phyloP scores from a whole-genome alignment of 2,329 filamentous ascomycete species.

The Periglandula ipomoeae region DNA sequence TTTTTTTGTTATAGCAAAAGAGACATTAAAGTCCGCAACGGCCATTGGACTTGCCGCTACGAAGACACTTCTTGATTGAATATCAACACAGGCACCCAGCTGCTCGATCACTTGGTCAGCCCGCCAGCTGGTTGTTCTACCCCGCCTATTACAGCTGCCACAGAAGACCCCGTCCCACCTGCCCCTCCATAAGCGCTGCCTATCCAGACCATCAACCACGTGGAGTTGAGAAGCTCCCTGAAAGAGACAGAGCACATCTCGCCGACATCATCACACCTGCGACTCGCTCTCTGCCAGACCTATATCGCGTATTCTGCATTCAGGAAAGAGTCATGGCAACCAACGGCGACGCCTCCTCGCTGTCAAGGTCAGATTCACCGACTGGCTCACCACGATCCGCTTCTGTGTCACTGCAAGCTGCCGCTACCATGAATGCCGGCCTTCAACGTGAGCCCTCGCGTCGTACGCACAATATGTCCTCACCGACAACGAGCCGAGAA shows the following conservation, averaged over 20 bases:
- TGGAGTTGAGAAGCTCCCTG: not conserved
- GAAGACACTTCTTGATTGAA: no score
- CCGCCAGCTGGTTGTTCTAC: no score
- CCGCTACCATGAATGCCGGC: constrained; percentile 69
- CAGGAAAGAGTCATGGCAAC: constrained; percentile 15
- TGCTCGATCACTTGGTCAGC: no score
- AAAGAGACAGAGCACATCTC: not conserved
- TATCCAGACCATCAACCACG: not conserved
- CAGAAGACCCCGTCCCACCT: not conserved
- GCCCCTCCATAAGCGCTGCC: not conserved
- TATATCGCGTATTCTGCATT: not conserved
- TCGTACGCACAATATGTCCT: constrained; percentile 28
- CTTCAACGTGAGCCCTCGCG: constrained; percentile 56
- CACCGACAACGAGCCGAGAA: not conserved
- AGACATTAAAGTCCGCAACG: no score
- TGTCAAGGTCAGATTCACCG: constrained; percentile 36
- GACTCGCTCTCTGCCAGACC: not conserved
- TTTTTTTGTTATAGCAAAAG: no score
- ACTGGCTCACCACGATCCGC: constrained; percentile 55
- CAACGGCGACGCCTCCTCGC: constrained; percentile 16
- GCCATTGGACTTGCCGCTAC: no score
- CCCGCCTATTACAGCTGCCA: not conserved
- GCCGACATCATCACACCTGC: not conserved
- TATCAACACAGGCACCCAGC: no score
- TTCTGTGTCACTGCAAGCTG: constrained; percentile 63